Evolutionary conservation across 805 yeast species (phyloP).

Genomic region (Hanseniaspora meyeri): DNA sequence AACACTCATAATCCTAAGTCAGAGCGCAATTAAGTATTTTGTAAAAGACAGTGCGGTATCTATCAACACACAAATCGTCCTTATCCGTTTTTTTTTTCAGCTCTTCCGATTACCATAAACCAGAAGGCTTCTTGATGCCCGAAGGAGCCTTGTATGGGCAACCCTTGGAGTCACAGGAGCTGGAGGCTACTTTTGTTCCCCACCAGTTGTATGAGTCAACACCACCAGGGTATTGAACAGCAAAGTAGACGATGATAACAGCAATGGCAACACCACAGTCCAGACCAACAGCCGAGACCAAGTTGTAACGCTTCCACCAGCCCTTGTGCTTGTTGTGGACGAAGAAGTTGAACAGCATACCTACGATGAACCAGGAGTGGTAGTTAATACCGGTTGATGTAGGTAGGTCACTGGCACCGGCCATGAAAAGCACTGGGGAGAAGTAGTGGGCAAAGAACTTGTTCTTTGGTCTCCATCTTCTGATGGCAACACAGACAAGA

Average conservation of each 20-base stretch:
- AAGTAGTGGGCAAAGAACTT: conserved; percentile 29
- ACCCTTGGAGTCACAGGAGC: conserved; percentile 28
- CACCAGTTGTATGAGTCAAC: conserved; percentile 42
- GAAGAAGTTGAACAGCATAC: conserved; percentile 45
- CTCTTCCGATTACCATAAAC: conserved; percentile 3
- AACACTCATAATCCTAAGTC: no score
- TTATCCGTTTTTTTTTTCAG: no score
- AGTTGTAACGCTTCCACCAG: conserved; percentile 74
- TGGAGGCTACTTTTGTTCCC: conserved; percentile 43
- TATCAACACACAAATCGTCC: no score
- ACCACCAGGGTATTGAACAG: conserved; percentile 34
- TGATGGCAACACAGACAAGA: conserved; percentile 30
- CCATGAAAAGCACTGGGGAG: conserved; percentile 54
- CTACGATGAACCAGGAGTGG: conserved; percentile 42
- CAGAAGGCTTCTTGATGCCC: conserved; percentile 10
- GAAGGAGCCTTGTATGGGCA: conserved; percentile 6
- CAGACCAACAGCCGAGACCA: conserved; percentile 51
- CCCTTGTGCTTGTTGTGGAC: conserved; percentile 42
- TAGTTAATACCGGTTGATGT: conserved; percentile 60
- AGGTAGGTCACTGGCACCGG: conserved; percentile 43
- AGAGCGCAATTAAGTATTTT: no score
- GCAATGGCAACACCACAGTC: conserved; percentile 58
- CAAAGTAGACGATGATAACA: conserved; percentile 44
- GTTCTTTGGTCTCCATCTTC: conserved; percentile 31
- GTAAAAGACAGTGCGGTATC: no score